Base-by-base conservation (phyloP, 2,329 filamentous ascomycete genomes). In the Aspergillus fumigatus region DNA sequence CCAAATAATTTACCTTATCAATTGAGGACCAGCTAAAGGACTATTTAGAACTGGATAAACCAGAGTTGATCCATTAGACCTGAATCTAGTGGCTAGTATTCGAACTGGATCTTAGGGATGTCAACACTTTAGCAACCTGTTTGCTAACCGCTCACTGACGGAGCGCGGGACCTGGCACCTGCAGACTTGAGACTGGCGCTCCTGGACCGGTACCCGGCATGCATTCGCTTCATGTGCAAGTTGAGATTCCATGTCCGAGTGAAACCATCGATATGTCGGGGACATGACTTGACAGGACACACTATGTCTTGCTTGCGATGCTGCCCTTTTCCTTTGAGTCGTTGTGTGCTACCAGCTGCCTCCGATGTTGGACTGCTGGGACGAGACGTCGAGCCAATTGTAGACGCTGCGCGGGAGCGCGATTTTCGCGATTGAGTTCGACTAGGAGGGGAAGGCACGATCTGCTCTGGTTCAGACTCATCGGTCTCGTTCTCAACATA, bases 231-330 rank as follows among this genome's bases (percentile, higher is more conserved):
- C 54, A 75, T 49, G 60, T 75, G 73, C 29, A 69, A 59, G 55
- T 73, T 72, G 23, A 74, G 61, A 59, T 75, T 75, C 72, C 73
- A 74, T 14, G 53, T 64, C 14, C 73, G 67, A 1, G 71, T 68
- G 53, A 75, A 75, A 0, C 71, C 73, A 27, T 72, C 57, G 5
- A 10, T 51, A 58, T 67, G 67, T 35, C 72, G 66, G 25, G 50
- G 45, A 53, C 73, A 75, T 8, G 51, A 54, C 50, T 55, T 61
- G 6, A 74, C 50, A 1, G 72, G 73, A 51, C 73, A 75, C 6
- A 72, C 9, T 27, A 73, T 41, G 48, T 65, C 67, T 17, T 54
- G 38, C 48, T 70, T 70, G 5, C 67, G 61, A 53, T 70, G 67
- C 26, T 55, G 48, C 3, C 65, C 69, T 50, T 69, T 69, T 25